Percentiles rank a stretch among this genome's conserved stretches.
Conservation (phyloP, 352 stramenopile genomes). For the Phytopythium aichiense region DNA sequence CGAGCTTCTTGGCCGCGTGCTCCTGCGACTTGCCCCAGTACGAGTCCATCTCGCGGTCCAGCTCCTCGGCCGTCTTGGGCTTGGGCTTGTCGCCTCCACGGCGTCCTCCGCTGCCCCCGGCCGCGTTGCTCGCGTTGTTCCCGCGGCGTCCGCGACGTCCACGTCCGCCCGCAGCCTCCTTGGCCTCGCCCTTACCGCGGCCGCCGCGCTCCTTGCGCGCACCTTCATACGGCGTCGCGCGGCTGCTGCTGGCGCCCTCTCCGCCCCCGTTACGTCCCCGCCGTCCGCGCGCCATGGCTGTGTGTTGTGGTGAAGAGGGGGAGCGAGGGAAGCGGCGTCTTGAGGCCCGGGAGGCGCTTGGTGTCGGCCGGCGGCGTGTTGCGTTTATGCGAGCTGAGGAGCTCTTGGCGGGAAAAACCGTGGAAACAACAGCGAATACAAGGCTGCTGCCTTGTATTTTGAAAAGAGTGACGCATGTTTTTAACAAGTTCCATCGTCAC, state of each 20-base stretch:
- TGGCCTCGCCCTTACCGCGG: slow-evolving; percentile 13
- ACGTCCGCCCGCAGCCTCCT: slow-evolving; percentile 2
- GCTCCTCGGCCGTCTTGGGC: slow-evolving; percentile 69
- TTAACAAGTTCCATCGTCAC: background rate
- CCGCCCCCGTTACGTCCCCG: slow-evolving; percentile 24
- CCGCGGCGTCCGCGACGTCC: slow-evolving; percentile 15
- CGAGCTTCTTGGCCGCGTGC: slow-evolving; percentile 80
- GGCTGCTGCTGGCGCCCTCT: slow-evolving; percentile 12
- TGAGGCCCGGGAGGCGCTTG: background rate
- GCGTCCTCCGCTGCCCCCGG: background rate
- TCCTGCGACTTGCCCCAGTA: slow-evolving; percentile 87
- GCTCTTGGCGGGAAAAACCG: background rate
- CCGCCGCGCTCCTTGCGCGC: slow-evolving; percentile 19
- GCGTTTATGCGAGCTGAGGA: background rate
- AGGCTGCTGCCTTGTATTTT: background rate
- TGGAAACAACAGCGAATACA: background rate
- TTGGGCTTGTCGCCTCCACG: slow-evolving; percentile 41
- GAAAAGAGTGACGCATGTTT: background rate
- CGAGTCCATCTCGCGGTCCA: slow-evolving; percentile 83
- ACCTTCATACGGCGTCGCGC: slow-evolving; percentile 42
- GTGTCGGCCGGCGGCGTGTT: background rate
- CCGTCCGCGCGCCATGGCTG: slow-evolving; percentile 32
- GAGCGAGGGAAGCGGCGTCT: background rate
- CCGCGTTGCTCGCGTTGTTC: slow-evolving; percentile 18
- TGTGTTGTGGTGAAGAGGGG: background rate